phyloP scores from a whole-genome alignment of 768 basidiomycete genomes.

The Termitomyces sp. region DNA sequence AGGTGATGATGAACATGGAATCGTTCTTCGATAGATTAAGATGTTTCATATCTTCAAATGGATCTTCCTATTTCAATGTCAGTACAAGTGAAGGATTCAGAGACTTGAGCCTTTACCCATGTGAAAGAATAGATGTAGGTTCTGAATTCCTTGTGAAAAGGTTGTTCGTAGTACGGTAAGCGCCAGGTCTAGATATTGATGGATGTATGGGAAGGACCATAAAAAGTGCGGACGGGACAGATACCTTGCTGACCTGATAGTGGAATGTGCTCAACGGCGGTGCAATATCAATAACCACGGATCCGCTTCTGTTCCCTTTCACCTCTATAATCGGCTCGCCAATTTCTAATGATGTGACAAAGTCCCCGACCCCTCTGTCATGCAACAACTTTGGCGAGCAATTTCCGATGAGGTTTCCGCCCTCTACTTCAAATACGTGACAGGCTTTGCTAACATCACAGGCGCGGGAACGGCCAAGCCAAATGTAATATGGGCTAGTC shows the following conservation, averaged over 20 bases:
- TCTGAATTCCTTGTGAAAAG: conserved; percentile 61
- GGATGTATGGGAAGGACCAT: not conserved
- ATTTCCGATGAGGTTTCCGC: conserved; percentile 53
- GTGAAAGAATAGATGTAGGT: conserved; percentile 64
- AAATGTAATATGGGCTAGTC: conserved; percentile 64
- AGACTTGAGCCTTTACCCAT: conserved; percentile 30
- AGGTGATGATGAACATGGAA: conserved; percentile 68
- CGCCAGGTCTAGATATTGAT: conserved; percentile 44
- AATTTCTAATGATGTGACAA: conserved; percentile 34
- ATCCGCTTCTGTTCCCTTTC: conserved; percentile 14
- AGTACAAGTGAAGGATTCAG: not conserved
- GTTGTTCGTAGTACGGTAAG: conserved; percentile 64
- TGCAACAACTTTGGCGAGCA: conserved; percentile 33
- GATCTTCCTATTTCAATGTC: conserved; percentile 50
- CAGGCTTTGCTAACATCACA: conserved; percentile 51
- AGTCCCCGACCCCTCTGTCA: conserved; percentile 28
- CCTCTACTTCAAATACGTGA: conserved; percentile 58
- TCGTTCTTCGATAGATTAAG: conserved; percentile 55
- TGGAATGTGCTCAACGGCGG: conserved; percentile 58
- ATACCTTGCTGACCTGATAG: conserved; percentile 48
- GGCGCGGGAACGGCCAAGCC: conserved; percentile 62
- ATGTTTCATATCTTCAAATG: conserved; percentile 63
- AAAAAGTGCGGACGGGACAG: not conserved
- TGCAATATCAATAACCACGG: conserved; percentile 38
- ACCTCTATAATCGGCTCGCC: conserved; percentile 29